Evolutionary conservation across 2,329 filamentous ascomycete species (phyloP), one percentile per base, ranked within the genome.

Genomic region (Capronia americana): DNA sequence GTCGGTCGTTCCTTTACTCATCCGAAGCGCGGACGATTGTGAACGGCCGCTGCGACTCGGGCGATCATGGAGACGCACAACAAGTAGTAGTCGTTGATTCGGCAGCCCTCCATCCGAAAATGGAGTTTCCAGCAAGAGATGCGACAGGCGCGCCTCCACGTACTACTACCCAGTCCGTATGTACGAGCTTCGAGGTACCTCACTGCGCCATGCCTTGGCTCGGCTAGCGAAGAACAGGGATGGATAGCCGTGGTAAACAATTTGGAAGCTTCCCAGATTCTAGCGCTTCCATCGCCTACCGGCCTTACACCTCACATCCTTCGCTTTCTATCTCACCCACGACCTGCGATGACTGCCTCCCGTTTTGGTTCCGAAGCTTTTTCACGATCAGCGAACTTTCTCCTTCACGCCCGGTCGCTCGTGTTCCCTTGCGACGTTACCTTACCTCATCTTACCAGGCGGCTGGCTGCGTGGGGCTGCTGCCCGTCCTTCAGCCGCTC

Each of bases 401-500:
- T 38, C 28, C 23, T 24, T 51, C 6, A 24, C n/a, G 23, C 57
- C 51, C 17, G 57, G 44, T 50, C 28, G 26, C 48, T 58, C 41
- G 30, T 41, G 38, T 38, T 11, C 38, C n/a, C 28, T 10, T 20
- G 14, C 14, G 32, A 56, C 41, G 28, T 24, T 34, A 30, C 24
- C 28, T 57, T 56, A 55, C 50, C 57, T 61, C 63, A 53, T 55
- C 44, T 41, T 55, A 34, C 34, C 28, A 28, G 34, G 34, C 38
- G 55, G 64, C 55, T 66, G 30, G 50, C 38, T 41, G 55, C 46
- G 23, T 59, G n/a, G 5, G n/a, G 10, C 41, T 59, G 24, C 48
- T 34, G n/a, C 23, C 34, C 26, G 2, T 57, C 17, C 32, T 34
- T 51, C 60, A 55, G 46, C 56, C 64, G 34, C 54, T 59, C 55